These are phyloP conservation scores for Hypoxylon crocopeplum DNA, from an alignment of 495 filamentous ascomycete genomes.

Conservation along the genomic window DNA sequence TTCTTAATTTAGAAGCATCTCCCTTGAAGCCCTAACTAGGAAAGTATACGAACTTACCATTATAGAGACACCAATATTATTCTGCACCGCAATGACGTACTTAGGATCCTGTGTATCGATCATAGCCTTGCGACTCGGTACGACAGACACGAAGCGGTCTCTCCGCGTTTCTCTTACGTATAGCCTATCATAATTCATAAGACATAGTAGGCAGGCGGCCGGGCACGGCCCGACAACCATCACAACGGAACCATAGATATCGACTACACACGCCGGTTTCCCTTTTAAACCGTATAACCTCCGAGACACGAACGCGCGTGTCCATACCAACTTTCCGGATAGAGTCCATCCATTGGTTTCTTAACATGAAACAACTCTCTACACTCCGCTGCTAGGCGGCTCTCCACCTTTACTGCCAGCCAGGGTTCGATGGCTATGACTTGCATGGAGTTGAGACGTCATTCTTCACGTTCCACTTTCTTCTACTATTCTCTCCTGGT, in stretches of 20 bases:
- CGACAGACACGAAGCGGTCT: neutral
- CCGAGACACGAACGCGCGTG: slow-evolving; percentile 38
- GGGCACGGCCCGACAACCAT: slow-evolving; percentile 26
- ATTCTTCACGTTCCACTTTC: slow-evolving; percentile 27
- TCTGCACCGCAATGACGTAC: neutral
- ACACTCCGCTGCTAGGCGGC: slow-evolving; percentile 3
- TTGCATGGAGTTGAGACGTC: slow-evolving; percentile 27
- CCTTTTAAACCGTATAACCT: slow-evolving; percentile 24
- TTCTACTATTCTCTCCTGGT: neutral
- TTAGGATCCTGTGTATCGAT: slow-evolving; percentile 13
- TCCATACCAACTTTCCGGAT: neutral
- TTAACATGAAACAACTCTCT: slow-evolving; percentile 20
- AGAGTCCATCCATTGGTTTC: slow-evolving; percentile 10
- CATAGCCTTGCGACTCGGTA: slow-evolving; percentile 12
- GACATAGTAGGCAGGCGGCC: neutral
- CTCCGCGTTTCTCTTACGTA: slow-evolving; percentile 24
- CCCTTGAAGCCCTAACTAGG: neutral
- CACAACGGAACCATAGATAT: neutral
- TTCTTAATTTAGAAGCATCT: too few species aligned
- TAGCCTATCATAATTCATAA: neutral
- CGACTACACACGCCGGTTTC: slow-evolving; percentile 10
- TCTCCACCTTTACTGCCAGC: slow-evolving; percentile 10
- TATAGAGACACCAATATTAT: too few species aligned
- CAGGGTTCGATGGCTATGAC: slow-evolving; percentile 22
- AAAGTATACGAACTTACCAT: too few species aligned